Evolutionary conservation across 2,329 filamentous ascomycete genomes (phyloP).

Genomic region (Aspergillus ustus): DNA sequence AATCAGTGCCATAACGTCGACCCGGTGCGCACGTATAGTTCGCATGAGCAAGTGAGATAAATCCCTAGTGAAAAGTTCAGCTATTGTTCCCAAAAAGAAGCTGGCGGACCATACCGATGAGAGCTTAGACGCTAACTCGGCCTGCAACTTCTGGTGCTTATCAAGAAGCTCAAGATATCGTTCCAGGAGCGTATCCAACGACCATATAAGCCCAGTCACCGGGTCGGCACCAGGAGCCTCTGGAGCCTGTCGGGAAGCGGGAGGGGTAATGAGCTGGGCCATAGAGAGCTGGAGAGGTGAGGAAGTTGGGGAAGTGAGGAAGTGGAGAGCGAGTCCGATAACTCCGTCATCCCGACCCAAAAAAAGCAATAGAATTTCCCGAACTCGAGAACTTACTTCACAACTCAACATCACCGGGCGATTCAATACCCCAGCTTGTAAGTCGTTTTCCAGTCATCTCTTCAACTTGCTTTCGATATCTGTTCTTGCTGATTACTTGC

Average conservation of each 20-base stretch:
- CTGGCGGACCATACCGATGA: conserved; percentile 41
- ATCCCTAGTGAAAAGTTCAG: conserved; percentile 42
- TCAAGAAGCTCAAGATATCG: conserved; percentile 50
- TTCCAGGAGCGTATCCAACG: conserved; percentile 47
- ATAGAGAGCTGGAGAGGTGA: conserved; percentile 22
- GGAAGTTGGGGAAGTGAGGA: conserved; percentile 1
- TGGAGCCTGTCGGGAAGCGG: conserved; percentile 37
- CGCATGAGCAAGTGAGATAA: conserved; percentile 53
- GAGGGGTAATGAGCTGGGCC: conserved; percentile 41
- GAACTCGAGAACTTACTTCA: conserved; percentile 12
- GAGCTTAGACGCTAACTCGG: conserved; percentile 41
- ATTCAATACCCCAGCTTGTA: conserved; percentile 8
- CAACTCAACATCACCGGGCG: conserved; percentile 15
- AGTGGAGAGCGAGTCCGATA: conserved; percentile 36
- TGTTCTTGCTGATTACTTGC: neutral
- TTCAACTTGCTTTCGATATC: neutral
- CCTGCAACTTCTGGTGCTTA: conserved; percentile 47
- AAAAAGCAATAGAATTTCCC: conserved; percentile 44
- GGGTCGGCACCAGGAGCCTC: conserved; percentile 30
- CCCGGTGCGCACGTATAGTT: conserved; percentile 53
- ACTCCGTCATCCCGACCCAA: conserved; percentile 41
- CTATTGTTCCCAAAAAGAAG: neutral
- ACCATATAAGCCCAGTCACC: conserved; percentile 34
- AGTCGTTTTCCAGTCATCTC: conserved; percentile 2
- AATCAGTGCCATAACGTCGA: conserved; percentile 53